These are phyloP conservation scores for Larix kaempferi DNA, from an alignment of 75 land plant genomes.

Conservation along the genomic window DNA sequence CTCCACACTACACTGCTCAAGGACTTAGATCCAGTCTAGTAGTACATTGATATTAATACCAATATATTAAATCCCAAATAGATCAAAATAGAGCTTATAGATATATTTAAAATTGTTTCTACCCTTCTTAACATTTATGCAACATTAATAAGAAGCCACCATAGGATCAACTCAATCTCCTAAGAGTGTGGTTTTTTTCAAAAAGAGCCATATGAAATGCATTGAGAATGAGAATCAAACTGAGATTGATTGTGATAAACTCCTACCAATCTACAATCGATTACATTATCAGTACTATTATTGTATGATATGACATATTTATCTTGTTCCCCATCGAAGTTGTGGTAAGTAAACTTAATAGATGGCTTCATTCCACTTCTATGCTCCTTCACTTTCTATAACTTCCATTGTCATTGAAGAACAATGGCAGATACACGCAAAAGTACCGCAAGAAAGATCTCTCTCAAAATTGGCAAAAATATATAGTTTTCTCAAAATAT, in stretches of 20 bases:
- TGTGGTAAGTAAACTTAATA: constrained; percentile 52
- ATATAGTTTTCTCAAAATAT: no score
- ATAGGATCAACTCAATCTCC: neutral
- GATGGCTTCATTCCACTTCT: constrained; percentile 21
- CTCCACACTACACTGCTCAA: no score
- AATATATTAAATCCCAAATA: no score
- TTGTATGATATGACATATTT: neutral
- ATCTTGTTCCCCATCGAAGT: constrained; percentile 89
- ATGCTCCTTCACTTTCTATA: constrained; percentile 47
- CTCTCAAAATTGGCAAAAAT: no score
- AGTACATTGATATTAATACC: neutral
- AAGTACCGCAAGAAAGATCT: no score
- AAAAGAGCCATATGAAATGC: neutral
- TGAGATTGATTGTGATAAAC: no score
- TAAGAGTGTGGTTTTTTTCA: neutral
- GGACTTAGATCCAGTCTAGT: neutral
- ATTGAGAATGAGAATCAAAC: neutral
- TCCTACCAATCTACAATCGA: neutral
- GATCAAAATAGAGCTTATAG: no score
- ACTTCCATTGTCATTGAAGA: constrained; percentile 39
- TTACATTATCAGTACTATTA: neutral
- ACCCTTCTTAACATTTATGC: no score
- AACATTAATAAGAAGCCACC: neutral
- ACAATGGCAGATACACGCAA: no score
- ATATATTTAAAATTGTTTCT: no score